Evolutionary conservation across 2,329 filamentous ascomycete species (phyloP).

Genomic region (Arthrinium puccinioides): DNA sequence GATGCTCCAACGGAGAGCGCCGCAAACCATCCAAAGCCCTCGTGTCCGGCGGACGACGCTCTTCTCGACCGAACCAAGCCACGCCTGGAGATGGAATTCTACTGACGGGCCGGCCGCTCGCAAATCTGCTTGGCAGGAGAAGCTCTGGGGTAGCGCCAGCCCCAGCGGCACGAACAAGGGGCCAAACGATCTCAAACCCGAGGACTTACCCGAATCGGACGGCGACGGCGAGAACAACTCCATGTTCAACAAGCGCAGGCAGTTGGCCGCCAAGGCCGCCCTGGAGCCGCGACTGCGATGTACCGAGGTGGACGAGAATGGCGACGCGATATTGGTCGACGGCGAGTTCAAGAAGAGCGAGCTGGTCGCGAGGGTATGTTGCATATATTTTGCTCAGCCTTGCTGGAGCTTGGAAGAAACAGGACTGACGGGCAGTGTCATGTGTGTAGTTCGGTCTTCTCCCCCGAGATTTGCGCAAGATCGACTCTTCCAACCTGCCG

Average conservation of each 20-base stretch:
- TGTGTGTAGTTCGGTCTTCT: conserved; percentile 71
- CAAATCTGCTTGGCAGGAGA: conserved; percentile 38
- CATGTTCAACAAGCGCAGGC: conserved; percentile 63
- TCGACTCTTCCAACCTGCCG: conserved; percentile 90
- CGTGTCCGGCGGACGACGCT: neutral
- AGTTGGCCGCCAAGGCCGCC: conserved; percentile 66
- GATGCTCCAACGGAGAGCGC: conserved; percentile 1
- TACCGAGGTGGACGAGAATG: conserved; percentile 89
- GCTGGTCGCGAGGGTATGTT: conserved; percentile 76
- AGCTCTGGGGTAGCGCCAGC: conserved; percentile 32
- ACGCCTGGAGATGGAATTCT: neutral
- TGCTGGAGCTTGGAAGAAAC: neutral
- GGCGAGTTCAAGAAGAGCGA: conserved; percentile 98
- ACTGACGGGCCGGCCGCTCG: conserved; percentile 12
- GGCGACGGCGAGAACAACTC: conserved; percentile 53
- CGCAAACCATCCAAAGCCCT: neutral
- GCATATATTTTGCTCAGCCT: neutral
- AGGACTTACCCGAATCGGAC: conserved; percentile 50
- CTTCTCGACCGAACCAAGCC: neutral
- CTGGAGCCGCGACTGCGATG: conserved; percentile 83
- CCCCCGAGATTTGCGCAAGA: conserved; percentile 92
- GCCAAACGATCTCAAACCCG: conserved; percentile 39
- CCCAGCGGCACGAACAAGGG: conserved; percentile 23
- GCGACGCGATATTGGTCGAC: conserved; percentile 85
- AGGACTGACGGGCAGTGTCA: too few relatives aligned